phyloP scores from a whole-genome alignment of 768 basidiomycete species.

The Leccinum truebloodii region DNA sequence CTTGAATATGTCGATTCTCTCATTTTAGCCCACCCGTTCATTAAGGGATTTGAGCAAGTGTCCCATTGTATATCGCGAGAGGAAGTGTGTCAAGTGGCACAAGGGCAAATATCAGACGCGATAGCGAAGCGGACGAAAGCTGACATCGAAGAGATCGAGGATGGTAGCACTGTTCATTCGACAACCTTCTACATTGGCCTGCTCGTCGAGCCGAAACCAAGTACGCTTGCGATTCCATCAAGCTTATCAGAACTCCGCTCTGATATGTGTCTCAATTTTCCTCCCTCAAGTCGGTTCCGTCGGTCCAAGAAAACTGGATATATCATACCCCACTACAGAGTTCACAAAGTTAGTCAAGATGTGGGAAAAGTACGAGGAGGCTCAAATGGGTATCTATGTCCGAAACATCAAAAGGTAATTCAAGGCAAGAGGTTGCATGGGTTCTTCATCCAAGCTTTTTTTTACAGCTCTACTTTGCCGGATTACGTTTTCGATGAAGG shows the following conservation, averaged over 20 bases:
- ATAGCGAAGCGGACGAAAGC: constrained; percentile 73
- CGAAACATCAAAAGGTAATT: constrained; percentile 87
- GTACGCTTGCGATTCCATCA: constrained; percentile 48
- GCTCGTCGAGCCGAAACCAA: constrained; percentile 85
- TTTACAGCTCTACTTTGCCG: constrained; percentile 65
- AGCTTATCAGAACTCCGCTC: constrained; percentile 14
- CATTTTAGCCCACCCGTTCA: constrained; percentile 90
- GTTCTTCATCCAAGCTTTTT: constrained; percentile 25
- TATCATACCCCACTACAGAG: constrained; percentile 95
- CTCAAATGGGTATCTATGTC: constrained; percentile 91
- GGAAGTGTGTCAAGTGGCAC: constrained; percentile 85
- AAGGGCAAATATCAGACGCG: constrained; percentile 79
- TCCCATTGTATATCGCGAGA: constrained; percentile 82
- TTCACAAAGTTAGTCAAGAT: constrained; percentile 91
- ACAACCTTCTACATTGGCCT: constrained; percentile 98
- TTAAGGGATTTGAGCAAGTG: constrained; percentile 90
- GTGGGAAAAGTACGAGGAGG: constrained; percentile 95
- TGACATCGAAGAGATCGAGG: constrained; percentile 76
- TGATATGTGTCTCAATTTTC: constrained; percentile 18
- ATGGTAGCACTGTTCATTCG: constrained; percentile 80
- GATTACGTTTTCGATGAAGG: constrained; percentile 82
- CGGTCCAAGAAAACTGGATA: constrained; percentile 86
- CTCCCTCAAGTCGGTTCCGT: constrained; percentile 60
- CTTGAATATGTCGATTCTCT: constrained; percentile 94
- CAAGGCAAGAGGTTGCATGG: constrained; percentile 9